Evolutionary conservation across 768 basidiomycete genomes (phyloP).

Genomic region (Ephemerocybe angulata): DNA sequence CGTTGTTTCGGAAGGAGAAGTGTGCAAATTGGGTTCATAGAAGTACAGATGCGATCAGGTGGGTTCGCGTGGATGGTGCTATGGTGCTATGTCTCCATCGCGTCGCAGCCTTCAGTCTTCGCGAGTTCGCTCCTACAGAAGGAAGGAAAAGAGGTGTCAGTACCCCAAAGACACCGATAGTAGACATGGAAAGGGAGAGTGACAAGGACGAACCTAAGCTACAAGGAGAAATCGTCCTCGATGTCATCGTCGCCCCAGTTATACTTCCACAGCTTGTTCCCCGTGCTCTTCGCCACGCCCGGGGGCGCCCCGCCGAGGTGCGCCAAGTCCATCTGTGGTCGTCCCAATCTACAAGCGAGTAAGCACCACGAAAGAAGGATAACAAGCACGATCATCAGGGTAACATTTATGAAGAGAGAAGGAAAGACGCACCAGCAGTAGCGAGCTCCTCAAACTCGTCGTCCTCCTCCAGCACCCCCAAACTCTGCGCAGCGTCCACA

Average conservation of each 20-base stretch:
- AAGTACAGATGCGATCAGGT: too few relatives aligned
- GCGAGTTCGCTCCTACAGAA: too few relatives aligned
- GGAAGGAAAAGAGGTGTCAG: too few relatives aligned
- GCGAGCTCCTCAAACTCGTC: constrained; percentile 96
- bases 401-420: too few relatives aligned
- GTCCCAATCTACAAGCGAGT: constrained; percentile 67
- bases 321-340: constrained; percentile 78
- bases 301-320: constrained; percentile 72
- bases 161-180: too few relatives aligned
- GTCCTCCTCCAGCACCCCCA: constrained; percentile 91
- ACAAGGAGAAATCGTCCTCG: constrained; percentile 94
- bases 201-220: constrained; percentile 84
- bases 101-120: too few relatives aligned
- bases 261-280: constrained; percentile 97
- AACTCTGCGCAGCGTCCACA: constrained; percentile 22
- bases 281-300: constrained; percentile 72
- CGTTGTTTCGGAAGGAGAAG: too few relatives aligned
- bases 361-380: not conserved
- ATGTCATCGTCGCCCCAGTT: constrained; percentile 99
- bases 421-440: constrained; percentile 74
- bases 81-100: too few relatives aligned
- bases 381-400: too few relatives aligned
- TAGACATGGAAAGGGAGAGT: too few relatives aligned
- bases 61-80: too few relatives aligned
- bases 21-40: too few relatives aligned